Evolutionary conservation across 2,329 filamentous ascomycete species (phyloP).

Genomic region (Fusarium sp.): DNA sequence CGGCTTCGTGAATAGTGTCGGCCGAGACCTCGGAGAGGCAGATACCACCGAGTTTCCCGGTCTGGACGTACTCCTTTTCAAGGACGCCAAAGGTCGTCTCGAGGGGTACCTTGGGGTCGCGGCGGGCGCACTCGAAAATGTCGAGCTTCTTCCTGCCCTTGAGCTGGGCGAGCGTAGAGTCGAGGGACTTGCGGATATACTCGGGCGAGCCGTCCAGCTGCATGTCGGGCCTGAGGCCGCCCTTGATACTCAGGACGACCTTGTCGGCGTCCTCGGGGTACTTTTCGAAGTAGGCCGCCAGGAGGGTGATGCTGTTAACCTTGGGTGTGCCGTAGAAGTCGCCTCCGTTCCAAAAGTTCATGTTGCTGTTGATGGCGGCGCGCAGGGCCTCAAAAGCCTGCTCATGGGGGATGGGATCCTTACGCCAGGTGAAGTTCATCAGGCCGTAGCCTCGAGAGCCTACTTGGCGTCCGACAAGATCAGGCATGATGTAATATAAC

Average conservation of each 20-base stretch:
- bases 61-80: slow-evolving; percentile 62
- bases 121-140: slow-evolving; percentile 70
- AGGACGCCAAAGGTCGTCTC: slow-evolving; percentile 60
- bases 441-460: slow-evolving; percentile 67
- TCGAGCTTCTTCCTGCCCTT: slow-evolving; percentile 72
- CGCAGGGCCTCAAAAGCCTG: slow-evolving; percentile 68
- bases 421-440: slow-evolving; percentile 65
- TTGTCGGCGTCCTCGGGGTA: slow-evolving; percentile 74
- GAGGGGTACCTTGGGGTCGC: slow-evolving; percentile 64
- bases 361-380: slow-evolving; percentile 61
- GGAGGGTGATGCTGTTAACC: slow-evolving; percentile 69
- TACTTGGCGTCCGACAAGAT: slow-evolving; percentile 59
- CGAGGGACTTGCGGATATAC: slow-evolving; percentile 68
- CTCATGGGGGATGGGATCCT: slow-evolving; percentile 57
- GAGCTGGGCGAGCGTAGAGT: slow-evolving; percentile 65
- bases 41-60: slow-evolving; percentile 65
- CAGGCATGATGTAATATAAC: slow-evolving; percentile 32
- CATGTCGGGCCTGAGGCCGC: slow-evolving; percentile 57
- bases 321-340: slow-evolving; percentile 74
- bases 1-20: slow-evolving; percentile 63
- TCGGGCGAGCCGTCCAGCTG: slow-evolving; percentile 65
- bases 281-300: slow-evolving; percentile 72
- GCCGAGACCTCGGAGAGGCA: slow-evolving; percentile 66
- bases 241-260: slow-evolving; percentile 74
- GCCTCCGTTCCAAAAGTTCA: slow-evolving; percentile 71